phyloP scores from a whole-genome alignment of 495 filamentous ascomycete genomes.

The Cercophora newfieldiana region DNA sequence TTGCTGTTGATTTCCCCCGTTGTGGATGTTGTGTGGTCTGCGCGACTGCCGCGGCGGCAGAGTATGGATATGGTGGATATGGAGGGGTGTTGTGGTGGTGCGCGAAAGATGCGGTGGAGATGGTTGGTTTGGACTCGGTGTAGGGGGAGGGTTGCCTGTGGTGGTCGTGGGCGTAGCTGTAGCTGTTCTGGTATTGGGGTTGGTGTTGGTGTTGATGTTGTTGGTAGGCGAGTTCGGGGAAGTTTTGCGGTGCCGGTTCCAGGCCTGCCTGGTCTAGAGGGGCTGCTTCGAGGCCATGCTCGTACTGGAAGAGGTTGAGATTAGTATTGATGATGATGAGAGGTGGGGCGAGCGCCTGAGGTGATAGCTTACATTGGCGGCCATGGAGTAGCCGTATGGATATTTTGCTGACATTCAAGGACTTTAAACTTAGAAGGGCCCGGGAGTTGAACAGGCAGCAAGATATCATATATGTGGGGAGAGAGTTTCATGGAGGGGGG shows the following conservation, averaged over 20 bases:
- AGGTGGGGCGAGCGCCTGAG: too few species aligned
- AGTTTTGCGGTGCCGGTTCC: slow-evolving; percentile 40
- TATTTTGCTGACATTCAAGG: slow-evolving; percentile 19
- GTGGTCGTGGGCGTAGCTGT: neutral
- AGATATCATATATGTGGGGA: neutral
- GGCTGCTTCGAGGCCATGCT: slow-evolving; percentile 36
- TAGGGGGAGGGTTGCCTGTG: neutral
- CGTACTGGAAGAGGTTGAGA: slow-evolving; percentile 26
- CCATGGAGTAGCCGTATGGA: slow-evolving; percentile 25
- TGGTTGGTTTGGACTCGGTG: slow-evolving; percentile 6
- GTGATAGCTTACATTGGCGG: slow-evolving; percentile 22
- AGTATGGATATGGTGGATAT: slow-evolving; percentile 16
- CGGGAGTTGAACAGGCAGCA: neutral
- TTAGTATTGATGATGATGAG: neutral
- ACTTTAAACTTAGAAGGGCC: neutral
- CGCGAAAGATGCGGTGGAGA: neutral
- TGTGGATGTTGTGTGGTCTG: slow-evolving; percentile 5
- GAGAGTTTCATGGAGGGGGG: neutral
- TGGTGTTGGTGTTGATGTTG: slow-evolving; percentile 13
- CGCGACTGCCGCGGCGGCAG: neutral
- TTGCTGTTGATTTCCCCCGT: slow-evolving; percentile 1
- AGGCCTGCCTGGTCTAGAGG: slow-evolving; percentile 40
- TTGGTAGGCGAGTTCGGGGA: slow-evolving; percentile 36
- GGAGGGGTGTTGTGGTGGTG: neutral
- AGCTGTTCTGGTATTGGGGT: neutral